Evolutionary conservation across 345 rosid species (phyloP).

Genomic region (Gynandropsis gynandra): DNA sequence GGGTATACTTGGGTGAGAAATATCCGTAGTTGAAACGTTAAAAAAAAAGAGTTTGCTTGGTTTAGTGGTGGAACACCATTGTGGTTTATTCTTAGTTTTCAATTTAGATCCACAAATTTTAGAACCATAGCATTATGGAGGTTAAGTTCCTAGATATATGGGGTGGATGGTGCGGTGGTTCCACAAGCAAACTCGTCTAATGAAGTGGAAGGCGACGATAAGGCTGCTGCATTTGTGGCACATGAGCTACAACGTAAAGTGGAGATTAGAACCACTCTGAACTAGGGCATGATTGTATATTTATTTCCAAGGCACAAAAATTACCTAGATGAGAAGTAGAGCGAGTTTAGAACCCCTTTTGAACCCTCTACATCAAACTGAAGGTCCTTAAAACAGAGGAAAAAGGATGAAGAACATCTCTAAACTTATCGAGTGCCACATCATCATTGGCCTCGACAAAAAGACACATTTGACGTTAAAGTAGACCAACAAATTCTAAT

Average conservation of each 20-base stretch:
- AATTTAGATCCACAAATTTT: no score
- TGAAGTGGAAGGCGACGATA: not conserved
- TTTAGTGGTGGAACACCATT: no score
- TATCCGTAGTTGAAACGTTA: no score
- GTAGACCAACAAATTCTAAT: constrained; percentile 46
- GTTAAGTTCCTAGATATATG: constrained; percentile 42
- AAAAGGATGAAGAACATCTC: constrained; percentile 35
- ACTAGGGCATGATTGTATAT: no score
- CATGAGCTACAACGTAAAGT: not conserved
- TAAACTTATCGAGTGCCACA: constrained; percentile 33
- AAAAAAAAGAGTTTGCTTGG: no score
- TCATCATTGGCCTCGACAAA: constrained; percentile 52
- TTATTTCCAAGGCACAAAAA: no score
- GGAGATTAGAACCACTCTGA: no score
- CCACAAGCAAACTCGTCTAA: constrained; percentile 43
- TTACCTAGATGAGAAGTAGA: constrained; percentile 42
- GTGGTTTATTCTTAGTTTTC: no score
- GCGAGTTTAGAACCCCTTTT: constrained; percentile 31
- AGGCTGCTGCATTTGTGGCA: not conserved
- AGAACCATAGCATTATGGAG: constrained; percentile 27
- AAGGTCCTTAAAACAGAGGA: constrained; percentile 47
- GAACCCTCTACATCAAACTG: constrained; percentile 48
- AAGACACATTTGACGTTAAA: constrained; percentile 42
- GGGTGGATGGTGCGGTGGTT: constrained; percentile 24
- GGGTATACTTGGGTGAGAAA: no score